Evolutionary conservation across 2,329 filamentous ascomycete genomes (phyloP), one percentile per base, ranked within the genome.

Genomic region (Penicillium digitatum): DNA sequence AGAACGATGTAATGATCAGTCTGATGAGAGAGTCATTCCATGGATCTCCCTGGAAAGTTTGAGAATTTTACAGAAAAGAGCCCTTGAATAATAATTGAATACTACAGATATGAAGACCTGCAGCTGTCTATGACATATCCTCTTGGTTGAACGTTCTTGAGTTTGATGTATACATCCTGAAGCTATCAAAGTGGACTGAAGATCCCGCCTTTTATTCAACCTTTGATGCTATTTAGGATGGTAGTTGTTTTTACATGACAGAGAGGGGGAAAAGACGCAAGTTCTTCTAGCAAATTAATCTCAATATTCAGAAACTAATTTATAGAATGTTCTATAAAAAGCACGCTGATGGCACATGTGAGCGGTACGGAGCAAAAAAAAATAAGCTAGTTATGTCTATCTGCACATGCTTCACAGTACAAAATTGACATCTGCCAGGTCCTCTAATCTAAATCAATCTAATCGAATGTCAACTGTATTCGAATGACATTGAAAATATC

Each of bases 321-420:
- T 52, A 11, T 34, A 29, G 20, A 40, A 18, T 35, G 47, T 51
- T 44, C 52, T 55, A 55, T 51, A 51, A 55, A 55, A 55, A 55
- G 52, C 47, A 51, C 26, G 24, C 20, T 20, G n/a, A 14, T 46
- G 26, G 35, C 35, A 47, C 18, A 48, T 48, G 12, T 22, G 48
- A 37, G 16, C 37, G 27, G 39, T 44, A 50, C 10, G 27, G 22
- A n/a, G 42, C 26, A 31, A 11, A 37, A 10, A 35, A 26, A 6
- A 4, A 32, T 32, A 22, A 22, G 29, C 9, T 16, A 22, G 29
- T 5, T 16, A 20, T n/a, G 22, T n/a, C 27, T 34, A 24, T 11
- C 37, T 24, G 14, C 27, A 32, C 14, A n/a, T 7, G 29, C 12
- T 24, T 27, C 29, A 16, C 4, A 4, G 9, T 24, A 24, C 10